phyloP scores from a whole-genome alignment of 129 eudicot genomes.

The Scalesia atractyloides region DNA sequence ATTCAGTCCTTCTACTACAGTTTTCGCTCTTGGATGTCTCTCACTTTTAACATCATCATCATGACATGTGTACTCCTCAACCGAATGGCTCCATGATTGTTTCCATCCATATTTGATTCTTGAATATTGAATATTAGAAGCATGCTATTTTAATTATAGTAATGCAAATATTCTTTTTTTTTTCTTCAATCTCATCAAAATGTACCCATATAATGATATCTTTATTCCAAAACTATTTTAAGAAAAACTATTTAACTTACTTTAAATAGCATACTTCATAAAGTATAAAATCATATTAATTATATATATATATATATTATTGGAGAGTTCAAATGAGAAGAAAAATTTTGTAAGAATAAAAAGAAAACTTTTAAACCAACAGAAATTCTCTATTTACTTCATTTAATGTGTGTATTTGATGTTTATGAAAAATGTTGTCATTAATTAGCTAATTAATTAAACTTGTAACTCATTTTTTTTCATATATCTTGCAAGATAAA shows the following conservation, averaged over 20 bases:
- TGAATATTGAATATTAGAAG: background rate
- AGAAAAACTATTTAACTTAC: background rate
- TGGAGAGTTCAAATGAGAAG: too few relatives aligned
- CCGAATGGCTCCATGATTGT: background rate
- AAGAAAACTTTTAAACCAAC: too few relatives aligned
- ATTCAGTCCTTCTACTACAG: constrained; percentile 3
- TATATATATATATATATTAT: too few relatives aligned
- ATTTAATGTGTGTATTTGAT: too few relatives aligned
- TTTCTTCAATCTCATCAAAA: too few relatives aligned
- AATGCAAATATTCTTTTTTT: too few relatives aligned
- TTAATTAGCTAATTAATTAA: too few relatives aligned
- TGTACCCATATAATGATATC: background rate
- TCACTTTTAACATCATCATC: constrained; percentile 6
- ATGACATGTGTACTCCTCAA: background rate
- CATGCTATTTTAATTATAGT: background rate
- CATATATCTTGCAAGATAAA: too few relatives aligned
- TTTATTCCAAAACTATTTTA: background rate
- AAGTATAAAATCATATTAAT: background rate
- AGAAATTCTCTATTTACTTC: too few relatives aligned
- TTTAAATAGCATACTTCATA: background rate
- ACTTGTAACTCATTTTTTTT: too few relatives aligned
- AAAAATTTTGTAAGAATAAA: too few relatives aligned
- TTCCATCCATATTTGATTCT: background rate
- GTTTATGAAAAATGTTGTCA: too few relatives aligned
- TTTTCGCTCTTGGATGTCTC: constrained; percentile 5